Conservation (phyloP, 2,329 filamentous ascomycete species). For the Truncatella angustata region DNA sequence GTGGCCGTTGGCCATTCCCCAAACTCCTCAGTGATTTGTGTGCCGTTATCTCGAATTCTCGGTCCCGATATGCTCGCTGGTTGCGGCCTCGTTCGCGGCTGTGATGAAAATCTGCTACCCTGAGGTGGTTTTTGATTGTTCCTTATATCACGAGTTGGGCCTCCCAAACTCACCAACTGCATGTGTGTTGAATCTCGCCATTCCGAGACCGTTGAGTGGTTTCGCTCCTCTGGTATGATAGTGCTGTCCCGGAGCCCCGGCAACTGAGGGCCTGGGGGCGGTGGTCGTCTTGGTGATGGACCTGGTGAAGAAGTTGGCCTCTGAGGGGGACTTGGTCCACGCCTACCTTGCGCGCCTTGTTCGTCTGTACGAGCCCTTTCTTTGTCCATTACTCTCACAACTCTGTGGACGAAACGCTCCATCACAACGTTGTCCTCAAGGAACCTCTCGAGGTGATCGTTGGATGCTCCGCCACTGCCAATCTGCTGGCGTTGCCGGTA, state of each 20-base stretch:
- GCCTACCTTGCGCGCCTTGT: neutral
- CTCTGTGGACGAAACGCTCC: constrained; percentile 13
- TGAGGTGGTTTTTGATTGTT: neutral
- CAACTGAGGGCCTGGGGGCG: neutral
- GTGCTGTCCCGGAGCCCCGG: too few relatives aligned
- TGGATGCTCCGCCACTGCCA: neutral
- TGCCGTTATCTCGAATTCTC: constrained; percentile 5
- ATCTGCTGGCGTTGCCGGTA: neutral
- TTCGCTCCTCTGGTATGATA: too few relatives aligned
- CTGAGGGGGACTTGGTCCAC: neutral
- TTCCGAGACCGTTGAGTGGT: too few relatives aligned
- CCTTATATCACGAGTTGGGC: neutral
- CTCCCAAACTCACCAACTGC: neutral
- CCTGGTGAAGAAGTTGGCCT: neutral
- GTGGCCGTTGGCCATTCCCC: constrained; percentile 9
- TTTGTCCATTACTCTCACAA: constrained; percentile 10
- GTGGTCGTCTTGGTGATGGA: neutral
- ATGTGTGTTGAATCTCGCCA: neutral
- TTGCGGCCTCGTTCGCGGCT: neutral
- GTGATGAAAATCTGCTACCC: neutral
- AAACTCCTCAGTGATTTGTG: neutral
- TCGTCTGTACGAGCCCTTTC: neutral
- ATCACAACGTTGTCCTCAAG: constrained; percentile 12
- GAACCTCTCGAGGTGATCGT: neutral
- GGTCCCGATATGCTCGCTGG: neutral